These are phyloP conservation scores for Macrophomina tecta DNA, from an alignment of 2,329 filamentous ascomycete species.

Conservation along the genomic window DNA sequence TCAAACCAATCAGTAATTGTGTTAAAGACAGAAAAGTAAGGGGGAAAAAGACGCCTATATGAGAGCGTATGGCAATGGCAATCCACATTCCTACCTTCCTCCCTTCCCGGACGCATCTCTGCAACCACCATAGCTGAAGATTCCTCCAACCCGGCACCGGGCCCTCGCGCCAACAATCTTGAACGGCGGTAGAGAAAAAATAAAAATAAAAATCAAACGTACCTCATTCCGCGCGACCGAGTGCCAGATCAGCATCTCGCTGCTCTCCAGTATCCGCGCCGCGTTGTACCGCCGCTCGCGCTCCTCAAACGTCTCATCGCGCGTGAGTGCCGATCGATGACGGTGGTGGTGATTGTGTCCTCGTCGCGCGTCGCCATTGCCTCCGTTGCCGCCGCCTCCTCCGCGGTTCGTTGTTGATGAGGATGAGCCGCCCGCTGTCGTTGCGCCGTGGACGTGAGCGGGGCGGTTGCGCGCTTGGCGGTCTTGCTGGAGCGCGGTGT, in stretches of 20 bases:
- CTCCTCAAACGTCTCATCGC: conserved; percentile 37
- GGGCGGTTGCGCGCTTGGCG: conserved; percentile 37
- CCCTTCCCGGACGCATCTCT: too few species aligned
- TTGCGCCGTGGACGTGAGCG: conserved; percentile 25
- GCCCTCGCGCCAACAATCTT: too few species aligned
- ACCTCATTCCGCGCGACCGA: conserved; percentile 43
- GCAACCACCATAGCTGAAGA: too few species aligned
- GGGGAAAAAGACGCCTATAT: too few species aligned
- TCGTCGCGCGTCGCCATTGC: neutral
- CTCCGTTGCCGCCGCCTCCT: neutral
- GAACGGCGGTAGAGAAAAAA: neutral
- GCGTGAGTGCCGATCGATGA: conserved; percentile 8
- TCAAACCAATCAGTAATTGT: too few species aligned
- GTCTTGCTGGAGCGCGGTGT: conserved; percentile 37
- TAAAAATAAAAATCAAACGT: conserved; percentile 19
- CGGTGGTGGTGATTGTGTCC: neutral
- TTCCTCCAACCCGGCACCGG: too few species aligned
- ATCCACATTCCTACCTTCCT: too few species aligned
- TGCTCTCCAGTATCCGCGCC: conserved; percentile 40
- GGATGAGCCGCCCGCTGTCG: neutral
- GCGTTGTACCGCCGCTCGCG: conserved; percentile 40
- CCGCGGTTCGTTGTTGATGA: too few species aligned
- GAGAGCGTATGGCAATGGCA: too few species aligned
- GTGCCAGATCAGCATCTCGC: conserved; percentile 47
- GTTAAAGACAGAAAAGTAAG: too few species aligned